Conservation (phyloP, 495 filamentous ascomycete genomes). For the Neurospora africana region DNA sequence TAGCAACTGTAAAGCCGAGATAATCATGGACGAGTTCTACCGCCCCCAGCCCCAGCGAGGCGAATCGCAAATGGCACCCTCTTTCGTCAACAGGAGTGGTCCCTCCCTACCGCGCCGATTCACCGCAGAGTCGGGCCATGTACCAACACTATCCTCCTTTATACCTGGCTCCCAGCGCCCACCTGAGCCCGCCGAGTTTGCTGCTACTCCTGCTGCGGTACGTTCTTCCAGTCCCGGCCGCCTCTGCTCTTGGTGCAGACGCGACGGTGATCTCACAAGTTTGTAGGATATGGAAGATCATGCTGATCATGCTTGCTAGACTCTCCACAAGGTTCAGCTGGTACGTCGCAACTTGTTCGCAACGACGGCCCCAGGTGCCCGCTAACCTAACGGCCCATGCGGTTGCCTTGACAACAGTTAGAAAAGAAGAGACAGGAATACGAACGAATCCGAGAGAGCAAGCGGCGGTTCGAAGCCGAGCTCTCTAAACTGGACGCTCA, state of each 20-base stretch:
- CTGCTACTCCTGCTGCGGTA: slow-evolving; percentile 27
- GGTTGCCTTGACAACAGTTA: slow-evolving; percentile 43
- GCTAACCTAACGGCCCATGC: slow-evolving; percentile 8
- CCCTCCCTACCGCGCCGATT: slow-evolving; percentile 72
- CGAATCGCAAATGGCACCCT: slow-evolving; percentile 56
- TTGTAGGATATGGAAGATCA: not conserved
- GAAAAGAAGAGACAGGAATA: slow-evolving; percentile 88
- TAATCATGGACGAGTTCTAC: slow-evolving; percentile 49
- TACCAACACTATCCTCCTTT: slow-evolving; percentile 71
- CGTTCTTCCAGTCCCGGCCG: slow-evolving; percentile 7
- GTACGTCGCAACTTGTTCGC: slow-evolving; percentile 28
- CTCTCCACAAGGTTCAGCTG: slow-evolving; percentile 49
- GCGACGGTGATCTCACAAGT: not conserved
- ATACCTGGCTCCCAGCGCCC: slow-evolving; percentile 30
- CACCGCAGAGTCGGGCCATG: slow-evolving; percentile 80
- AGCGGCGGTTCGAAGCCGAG: slow-evolving; percentile 72
- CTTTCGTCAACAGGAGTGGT: slow-evolving; percentile 54
- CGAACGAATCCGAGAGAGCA: slow-evolving; percentile 76
- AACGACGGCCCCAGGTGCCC: not conserved
- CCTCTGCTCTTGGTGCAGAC: not conserved
- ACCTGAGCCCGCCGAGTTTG: slow-evolving; percentile 33
- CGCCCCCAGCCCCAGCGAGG: slow-evolving; percentile 59
- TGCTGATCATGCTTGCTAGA: slow-evolving; percentile 21
- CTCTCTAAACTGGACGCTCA: slow-evolving; percentile 78
- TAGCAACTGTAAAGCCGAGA: slow-evolving; percentile 23